These are phyloP conservation scores for Aspergillus campestris DNA, from an alignment of 495 filamentous ascomycete genomes.

Conservation along the genomic window DNA sequence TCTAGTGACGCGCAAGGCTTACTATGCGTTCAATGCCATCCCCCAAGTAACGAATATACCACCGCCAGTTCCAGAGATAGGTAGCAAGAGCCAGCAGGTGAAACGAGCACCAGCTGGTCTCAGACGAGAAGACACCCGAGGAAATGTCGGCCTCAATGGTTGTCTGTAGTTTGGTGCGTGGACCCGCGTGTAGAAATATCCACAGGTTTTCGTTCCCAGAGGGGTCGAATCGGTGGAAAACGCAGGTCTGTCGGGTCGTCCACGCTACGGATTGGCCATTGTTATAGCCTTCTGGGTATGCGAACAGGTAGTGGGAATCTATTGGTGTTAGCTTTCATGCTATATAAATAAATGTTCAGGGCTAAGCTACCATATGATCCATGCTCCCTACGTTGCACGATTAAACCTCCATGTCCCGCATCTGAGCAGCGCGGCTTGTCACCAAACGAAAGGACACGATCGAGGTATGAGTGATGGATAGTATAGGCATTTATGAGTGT, in stretches of 20 bases:
- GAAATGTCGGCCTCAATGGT: conserved; percentile 1
- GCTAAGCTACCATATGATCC: conserved; percentile 6
- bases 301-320: conserved; percentile 10
- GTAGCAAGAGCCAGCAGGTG: conserved; percentile 3
- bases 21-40: conserved; percentile 9
- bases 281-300: conserved; percentile 2
- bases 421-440: conserved; percentile 13
- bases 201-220: conserved; percentile 7
- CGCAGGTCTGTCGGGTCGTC: conserved; percentile 11
- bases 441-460: conserved; percentile 10
- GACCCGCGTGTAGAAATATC: conserved; percentile 11
- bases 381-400: conserved; percentile 4
- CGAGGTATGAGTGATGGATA: conserved; percentile 5
- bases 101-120: conserved; percentile 3
- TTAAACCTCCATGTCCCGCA: conserved; percentile 11
- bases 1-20: background rate
- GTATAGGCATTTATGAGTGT: conserved; percentile 5
- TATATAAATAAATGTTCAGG: background rate
- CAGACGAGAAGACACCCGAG: background rate
- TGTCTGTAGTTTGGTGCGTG: conserved; percentile 5
- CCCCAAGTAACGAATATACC: conserved; percentile 5
- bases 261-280: background rate
- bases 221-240: conserved; percentile 12
- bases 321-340: background rate
- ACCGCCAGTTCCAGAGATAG: conserved; percentile 7